Evolutionary conservation across 139 green algal species (phyloP).

Genomic region (Ostreobium quekettii): DNA sequence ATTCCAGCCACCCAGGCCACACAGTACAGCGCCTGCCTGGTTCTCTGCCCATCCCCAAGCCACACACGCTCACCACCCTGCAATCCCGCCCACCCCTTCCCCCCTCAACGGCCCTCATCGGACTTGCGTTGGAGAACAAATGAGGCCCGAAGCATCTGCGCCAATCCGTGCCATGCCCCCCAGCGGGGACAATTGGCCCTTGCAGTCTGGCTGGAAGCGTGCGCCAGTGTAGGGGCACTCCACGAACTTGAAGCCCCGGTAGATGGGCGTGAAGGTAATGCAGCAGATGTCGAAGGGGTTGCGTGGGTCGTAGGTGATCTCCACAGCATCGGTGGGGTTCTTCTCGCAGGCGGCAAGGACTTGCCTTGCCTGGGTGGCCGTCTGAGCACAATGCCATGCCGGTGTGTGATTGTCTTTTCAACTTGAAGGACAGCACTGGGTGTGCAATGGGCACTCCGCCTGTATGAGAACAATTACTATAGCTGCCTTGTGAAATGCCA

Average conservation of each 20-base stretch:
- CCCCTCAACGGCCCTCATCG: constrained; percentile 26
- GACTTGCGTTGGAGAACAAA: constrained; percentile 48
- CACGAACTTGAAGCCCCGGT: constrained; percentile 61
- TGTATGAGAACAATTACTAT: no score
- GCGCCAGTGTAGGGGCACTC: constrained; percentile 82
- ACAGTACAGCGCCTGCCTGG: no score
- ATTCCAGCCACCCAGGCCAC: no score
- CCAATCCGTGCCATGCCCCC: constrained; percentile 83
- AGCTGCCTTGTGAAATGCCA: no score
- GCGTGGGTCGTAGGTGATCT: constrained; percentile 91
- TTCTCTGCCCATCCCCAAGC: no score
- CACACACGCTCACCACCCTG: no score
- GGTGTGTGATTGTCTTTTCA: no score
- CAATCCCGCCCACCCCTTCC: no score
- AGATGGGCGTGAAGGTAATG: constrained; percentile 92
- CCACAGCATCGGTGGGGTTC: constrained; percentile 69
- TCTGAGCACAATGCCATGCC: constrained; percentile 47
- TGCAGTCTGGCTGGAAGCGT: constrained; percentile 73
- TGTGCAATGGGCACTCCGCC: no score
- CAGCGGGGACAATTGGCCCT: constrained; percentile 71
- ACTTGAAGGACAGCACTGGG: no score
- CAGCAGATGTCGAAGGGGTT: constrained; percentile 98
- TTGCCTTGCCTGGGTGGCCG: constrained; percentile 68
- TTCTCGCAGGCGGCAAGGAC: constrained; percentile 91
- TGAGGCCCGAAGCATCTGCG: constrained; percentile 75